Conservation (phyloP, 1,284 basidiomycete genomes). For the Erythrobasidium hasegawianum region DNA sequence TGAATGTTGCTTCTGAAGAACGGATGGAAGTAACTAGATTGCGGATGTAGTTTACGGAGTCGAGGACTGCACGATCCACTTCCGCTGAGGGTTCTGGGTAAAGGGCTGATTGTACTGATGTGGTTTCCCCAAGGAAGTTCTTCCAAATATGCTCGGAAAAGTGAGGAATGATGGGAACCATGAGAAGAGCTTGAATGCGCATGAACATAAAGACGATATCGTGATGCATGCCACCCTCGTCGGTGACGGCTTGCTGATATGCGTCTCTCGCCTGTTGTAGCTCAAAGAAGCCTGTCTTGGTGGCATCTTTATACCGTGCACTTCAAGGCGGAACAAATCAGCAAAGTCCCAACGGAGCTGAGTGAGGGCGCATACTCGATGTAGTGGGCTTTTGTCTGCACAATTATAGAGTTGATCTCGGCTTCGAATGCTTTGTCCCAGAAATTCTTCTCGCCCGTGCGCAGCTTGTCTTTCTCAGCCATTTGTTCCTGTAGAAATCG, state of each 20-base stretch:
- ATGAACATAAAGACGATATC: conserved; percentile 77
- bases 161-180: conserved; percentile 89
- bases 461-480: conserved; percentile 63
- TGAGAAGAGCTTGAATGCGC: conserved; percentile 69
- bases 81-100: conserved; percentile 63
- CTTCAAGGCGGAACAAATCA: conserved; percentile 55
- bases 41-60: conserved; percentile 80
- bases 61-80: conserved; percentile 55
- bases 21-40: conserved; percentile 81
- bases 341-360: background rate
- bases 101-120: conserved; percentile 73
- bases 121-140: conserved; percentile 65
- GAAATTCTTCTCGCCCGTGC: conserved; percentile 62
- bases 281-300: conserved; percentile 96
- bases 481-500: conserved; percentile 47
- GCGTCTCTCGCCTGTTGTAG: conserved; percentile 88
- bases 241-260: conserved; percentile 85
- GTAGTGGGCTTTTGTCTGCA: conserved; percentile 72
- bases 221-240: conserved; percentile 76
- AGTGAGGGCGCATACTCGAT: conserved; percentile 60
- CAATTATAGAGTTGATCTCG: conserved; percentile 82
- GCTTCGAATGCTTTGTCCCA: conserved; percentile 83
- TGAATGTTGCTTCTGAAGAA: conserved; percentile 73
- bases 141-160: conserved; percentile 90
- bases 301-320: conserved; percentile 89